Base-by-base conservation (phyloP, 345 rosid genomes). In the Cardamine chenopodiifolia region DNA sequence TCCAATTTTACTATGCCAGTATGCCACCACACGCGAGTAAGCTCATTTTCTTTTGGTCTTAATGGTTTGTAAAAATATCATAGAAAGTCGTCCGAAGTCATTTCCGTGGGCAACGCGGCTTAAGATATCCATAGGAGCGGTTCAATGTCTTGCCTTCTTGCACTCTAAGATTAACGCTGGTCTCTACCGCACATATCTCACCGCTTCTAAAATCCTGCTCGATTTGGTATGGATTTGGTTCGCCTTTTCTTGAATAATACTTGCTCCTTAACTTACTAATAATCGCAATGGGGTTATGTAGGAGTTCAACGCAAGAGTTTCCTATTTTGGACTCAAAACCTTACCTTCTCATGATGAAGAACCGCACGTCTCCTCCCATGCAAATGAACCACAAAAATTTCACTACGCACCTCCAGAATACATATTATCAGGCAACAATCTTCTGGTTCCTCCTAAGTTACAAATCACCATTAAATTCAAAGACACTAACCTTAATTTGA, bases 41-140 rank as follows among this genome's bases (percentile, higher is more conserved):
- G 5, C 18, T 31, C 31, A 8, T 8, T 2, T 32, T 32, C 35
- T 32, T 32, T 32, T 32, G 35, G 35, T 7, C 9, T 32, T 32
- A 32, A 32, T 8, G 35, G 2, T 32, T 32, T 32, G 35, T 32
- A 6, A 7, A 7, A 32, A 32, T 32, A 32, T 7, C 15, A 62
- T 6, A 62, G 53, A 61, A 11, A 62, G 22, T 25, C 68, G 53
- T 49, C 70, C 70, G 20, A 32, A 14, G 8, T 31, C 71, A 29
- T 50, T 66, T 47, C 8, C 71, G 20, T 66, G 70, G 70, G 45
- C 6, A 28, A 66, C 6, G 1, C 10, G 71, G 11, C 28, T 66
- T 32, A 32, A 66, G 34, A 49, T 66, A 18, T 32, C 59, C 1
- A 32, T 59, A 8, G 68, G 25, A 4, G 68, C 68, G 15, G 55